Evolutionary conservation across 1,284 basidiomycete species (phyloP).

Genomic region (Cutaneotrichosporon dermatis): DNA sequence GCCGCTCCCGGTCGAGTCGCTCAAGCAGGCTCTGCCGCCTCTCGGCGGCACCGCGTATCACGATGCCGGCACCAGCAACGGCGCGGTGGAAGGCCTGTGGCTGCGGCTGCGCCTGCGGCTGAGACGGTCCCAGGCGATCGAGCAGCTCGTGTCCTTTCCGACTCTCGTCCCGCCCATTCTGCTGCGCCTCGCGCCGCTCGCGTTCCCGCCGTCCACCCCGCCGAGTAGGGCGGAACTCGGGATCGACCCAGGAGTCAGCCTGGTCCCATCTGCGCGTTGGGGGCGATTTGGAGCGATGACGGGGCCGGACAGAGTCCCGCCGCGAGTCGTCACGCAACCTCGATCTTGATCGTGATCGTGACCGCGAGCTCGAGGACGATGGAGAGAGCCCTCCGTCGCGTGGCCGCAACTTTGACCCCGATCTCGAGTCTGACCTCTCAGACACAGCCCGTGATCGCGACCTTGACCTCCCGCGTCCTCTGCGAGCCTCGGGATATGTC

Average conservation of each 20-base stretch:
- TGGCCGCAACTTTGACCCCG: neutral
- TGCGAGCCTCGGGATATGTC: neutral
- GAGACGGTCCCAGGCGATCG: neutral
- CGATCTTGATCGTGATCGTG: constrained; percentile 1
- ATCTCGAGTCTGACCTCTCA: neutral
- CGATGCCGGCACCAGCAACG: constrained; percentile 9
- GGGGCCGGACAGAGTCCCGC: neutral
- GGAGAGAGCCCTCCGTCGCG: neutral
- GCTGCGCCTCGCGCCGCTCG: constrained; percentile 1
- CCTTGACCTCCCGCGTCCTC: neutral
- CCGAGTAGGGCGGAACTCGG: constrained; percentile 23
- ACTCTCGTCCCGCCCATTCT: neutral
- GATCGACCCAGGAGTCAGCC: constrained; percentile 43
- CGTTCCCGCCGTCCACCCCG: constrained; percentile 2
- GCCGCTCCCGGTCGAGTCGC: constrained; percentile 2
- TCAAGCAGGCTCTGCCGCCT: constrained; percentile 14
- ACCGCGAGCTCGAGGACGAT: constrained; percentile 5
- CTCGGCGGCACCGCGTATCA: constrained; percentile 16
- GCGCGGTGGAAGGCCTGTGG: constrained; percentile 3
- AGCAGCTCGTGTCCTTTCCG: neutral
- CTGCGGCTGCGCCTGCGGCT: neutral
- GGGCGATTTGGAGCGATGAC: constrained; percentile 5
- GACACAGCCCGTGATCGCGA: constrained; percentile 4
- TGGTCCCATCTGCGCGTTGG: constrained; percentile 34
- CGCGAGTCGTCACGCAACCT: neutral